These are phyloP conservation scores for Moniliophthora roreri DNA, from an alignment of 1,284 basidiomycete species.

Conservation along the genomic window DNA sequence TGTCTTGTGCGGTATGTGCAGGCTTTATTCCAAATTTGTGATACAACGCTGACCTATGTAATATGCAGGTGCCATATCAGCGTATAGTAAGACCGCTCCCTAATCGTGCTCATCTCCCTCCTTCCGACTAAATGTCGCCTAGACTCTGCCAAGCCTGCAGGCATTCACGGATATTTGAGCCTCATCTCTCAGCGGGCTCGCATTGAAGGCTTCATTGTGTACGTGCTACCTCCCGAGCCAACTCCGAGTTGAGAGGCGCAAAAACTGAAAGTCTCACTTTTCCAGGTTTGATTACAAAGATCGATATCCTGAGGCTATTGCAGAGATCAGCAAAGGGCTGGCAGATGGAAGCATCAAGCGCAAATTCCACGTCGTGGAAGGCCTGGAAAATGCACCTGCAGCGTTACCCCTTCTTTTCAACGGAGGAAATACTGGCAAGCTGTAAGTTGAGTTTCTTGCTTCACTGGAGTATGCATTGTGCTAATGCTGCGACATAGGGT, in stretches of 20 bases:
- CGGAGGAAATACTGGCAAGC: slow-evolving; percentile 83
- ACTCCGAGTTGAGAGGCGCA: too few relatives aligned
- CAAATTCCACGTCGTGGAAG: slow-evolving; percentile 76
- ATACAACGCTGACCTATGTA: neutral
- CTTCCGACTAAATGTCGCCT: too few relatives aligned
- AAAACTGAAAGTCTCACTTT: too few relatives aligned
- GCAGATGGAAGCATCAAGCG: slow-evolving; percentile 76
- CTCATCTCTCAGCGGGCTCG: slow-evolving; percentile 78
- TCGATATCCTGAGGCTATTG: slow-evolving; percentile 53
- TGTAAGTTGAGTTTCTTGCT: too few relatives aligned
- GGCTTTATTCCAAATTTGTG: slow-evolving; percentile 25
- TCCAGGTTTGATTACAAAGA: slow-evolving; percentile 65
- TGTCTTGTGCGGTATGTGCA: slow-evolving; percentile 64
- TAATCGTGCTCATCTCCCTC: too few relatives aligned
- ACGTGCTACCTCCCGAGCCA: slow-evolving; percentile 24
- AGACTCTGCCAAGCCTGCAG: slow-evolving; percentile 58
- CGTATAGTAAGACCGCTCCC: slow-evolving; percentile 75
- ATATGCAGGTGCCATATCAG: slow-evolving; percentile 71
- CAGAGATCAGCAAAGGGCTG: slow-evolving; percentile 55
- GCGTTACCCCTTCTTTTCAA: slow-evolving; percentile 72
- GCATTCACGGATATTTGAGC: slow-evolving; percentile 55
- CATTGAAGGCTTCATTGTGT: slow-evolving; percentile 86
- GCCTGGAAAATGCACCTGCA: slow-evolving; percentile 69
- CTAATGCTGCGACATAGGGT: too few relatives aligned
- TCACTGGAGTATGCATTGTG: too few relatives aligned